A percentile compares a stretch with the other conserved stretches of the same genome.
Conservation (phyloP, 2,329 filamentous ascomycete genomes). For the Fusarium sp. region DNA sequence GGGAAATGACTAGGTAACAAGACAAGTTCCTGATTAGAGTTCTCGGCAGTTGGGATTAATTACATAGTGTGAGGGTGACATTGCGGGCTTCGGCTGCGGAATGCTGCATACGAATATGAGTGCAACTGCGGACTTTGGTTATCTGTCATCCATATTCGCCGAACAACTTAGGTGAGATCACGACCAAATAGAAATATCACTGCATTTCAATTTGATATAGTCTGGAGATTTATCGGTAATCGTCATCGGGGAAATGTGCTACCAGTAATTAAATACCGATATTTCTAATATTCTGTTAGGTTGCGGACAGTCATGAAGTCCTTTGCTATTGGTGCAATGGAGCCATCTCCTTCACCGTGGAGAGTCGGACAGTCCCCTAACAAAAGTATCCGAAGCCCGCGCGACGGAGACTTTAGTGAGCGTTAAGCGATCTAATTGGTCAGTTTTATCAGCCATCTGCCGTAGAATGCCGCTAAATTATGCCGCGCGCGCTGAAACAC, state of each 20-base stretch:
- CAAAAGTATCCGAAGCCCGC: conserved; percentile 4
- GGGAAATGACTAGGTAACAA: neutral
- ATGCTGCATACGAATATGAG: neutral
- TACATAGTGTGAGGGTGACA: neutral
- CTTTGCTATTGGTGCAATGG: neutral
- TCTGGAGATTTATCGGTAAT: neutral
- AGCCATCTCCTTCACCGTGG: neutral
- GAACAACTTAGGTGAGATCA: neutral
- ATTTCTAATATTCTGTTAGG: neutral
- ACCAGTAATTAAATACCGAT: neutral
- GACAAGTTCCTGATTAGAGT: neutral
- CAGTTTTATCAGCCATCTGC: neutral
- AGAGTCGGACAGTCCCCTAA: neutral
- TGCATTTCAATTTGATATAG: neutral
- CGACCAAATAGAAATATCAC: neutral
- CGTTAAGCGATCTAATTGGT: conserved; percentile 5
- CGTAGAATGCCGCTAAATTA: neutral
- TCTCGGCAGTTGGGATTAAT: neutral
- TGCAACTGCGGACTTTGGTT: neutral
- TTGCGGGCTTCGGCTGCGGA: neutral
- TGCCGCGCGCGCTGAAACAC: conserved; percentile 6
- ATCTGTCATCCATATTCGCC: neutral
- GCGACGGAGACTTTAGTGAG: neutral
- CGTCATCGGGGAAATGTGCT: neutral
- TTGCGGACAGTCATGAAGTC: neutral